Base-by-base conservation (phyloP, 129 eudicot genomes). In the Flaveria linearis region DNA sequence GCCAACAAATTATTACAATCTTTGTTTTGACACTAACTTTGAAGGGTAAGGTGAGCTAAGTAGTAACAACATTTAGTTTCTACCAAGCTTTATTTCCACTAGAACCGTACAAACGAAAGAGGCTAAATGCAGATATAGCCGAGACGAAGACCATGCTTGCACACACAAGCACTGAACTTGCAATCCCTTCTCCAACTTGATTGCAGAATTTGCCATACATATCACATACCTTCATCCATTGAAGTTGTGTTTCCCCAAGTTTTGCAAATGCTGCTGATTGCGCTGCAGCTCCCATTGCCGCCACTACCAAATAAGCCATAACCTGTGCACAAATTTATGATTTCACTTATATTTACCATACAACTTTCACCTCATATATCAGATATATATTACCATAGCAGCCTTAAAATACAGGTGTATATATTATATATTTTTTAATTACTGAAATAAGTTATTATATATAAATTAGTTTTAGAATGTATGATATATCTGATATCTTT, bases 141-240 rank as follows among this genome's bases (percentile, higher is more conserved):
- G 94, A 88, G 70, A 90, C 84, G 5, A 84, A 73, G 66, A 90
- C 74, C 90, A 82, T 84, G 76, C 90, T 83, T 6, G 85, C 76
- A 72, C 88, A 72, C n/a, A 68, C 96, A 14, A 90, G 46, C 26
- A 88, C 71, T 1, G 93, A 79, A 57, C 85, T 84, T 1, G 90
- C 94, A 15, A 92, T 68, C 69, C 96, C 98, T 76, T 89, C 88
- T 8, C 91, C 96, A 20, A 81, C 84, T 77, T 84, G 93, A 81
- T 88, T 89, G 81, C 98, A 92, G 73, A 87, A 92, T 33, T 88
- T 90, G 3, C 80, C 94, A 63, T 87, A 88, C 86, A 92, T 76
- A 11, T 76, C 81, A 74, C 98, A 92, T 9, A 88, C 51, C 81
- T 92, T 88, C 90, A 92, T 87, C 98, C 98, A 92, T 47, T 92